A percentile compares a stretch with the other conserved stretches of the same genome.
Evolutionary conservation across 768 basidiomycete genomes (phyloP).

Genomic region (Boletus rubropictus): DNA sequence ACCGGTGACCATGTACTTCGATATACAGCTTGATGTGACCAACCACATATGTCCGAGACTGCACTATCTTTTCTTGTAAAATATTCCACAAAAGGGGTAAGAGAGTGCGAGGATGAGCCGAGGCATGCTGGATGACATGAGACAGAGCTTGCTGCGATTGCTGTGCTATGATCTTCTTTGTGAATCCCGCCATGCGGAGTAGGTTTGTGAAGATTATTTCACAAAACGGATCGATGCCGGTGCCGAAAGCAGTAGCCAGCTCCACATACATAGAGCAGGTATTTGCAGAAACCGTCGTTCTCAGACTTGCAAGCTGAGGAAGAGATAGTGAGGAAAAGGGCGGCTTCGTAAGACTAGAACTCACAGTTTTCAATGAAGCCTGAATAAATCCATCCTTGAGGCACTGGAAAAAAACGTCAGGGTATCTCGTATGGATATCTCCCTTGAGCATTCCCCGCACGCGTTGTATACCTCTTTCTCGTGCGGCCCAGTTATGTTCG

Average conservation of each 20-base stretch:
- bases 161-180: constrained; percentile 88
- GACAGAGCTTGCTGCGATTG: constrained; percentile 73
- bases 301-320: constrained; percentile 71
- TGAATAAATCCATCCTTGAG: constrained; percentile 78
- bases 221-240: constrained; percentile 70
- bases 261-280: constrained; percentile 76
- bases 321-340: background rate
- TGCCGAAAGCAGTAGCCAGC: constrained; percentile 59
- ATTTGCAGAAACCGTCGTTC: constrained; percentile 83
- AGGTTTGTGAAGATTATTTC: constrained; percentile 73
- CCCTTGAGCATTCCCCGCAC: constrained; percentile 90
- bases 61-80: constrained; percentile 76
- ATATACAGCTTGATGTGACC: constrained; percentile 73
- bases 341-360: constrained; percentile 22
- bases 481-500: constrained; percentile 88
- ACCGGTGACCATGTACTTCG: constrained; percentile 61
- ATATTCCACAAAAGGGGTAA: constrained; percentile 63
- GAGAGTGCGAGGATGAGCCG: constrained; percentile 63
- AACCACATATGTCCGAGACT: constrained; percentile 61
- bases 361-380: constrained; percentile 77
- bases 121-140: constrained; percentile 62
- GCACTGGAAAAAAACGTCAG: constrained; percentile 66
- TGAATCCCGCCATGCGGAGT: constrained; percentile 80
- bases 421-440: constrained; percentile 68
- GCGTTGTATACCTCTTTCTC: constrained; percentile 70